Base-by-base conservation (phyloP, 2,329 filamentous ascomycete genomes). In the Magnaporthiopsis poae region DNA sequence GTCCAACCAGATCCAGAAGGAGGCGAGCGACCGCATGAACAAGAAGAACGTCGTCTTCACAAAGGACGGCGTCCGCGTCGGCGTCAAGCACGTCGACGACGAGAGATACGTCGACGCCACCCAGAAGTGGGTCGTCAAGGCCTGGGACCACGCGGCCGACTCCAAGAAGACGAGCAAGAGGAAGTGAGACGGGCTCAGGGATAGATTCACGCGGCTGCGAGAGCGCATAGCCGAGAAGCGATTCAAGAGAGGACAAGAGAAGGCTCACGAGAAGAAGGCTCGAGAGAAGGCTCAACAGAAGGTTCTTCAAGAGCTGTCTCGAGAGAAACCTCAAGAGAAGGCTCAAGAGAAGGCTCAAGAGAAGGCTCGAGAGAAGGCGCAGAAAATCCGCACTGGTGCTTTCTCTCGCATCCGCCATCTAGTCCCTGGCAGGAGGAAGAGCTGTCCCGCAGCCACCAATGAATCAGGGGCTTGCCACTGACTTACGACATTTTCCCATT, bases 81-180 rank as follows among this genome's bases (percentile, higher is more conserved):
- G 87, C 63, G 84, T 93, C 68, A 89, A 88, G 77, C 82, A 91
- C 68, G 77, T 89, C 64, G 82, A 83, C 70, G 83, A 84, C 66
- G 90, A 92, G 78, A 85, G 84, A 63, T 91, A 91, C 74, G 85
- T 90, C 72, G 90, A 92, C 71, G 82, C 81, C 72, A 92, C 90
- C 25, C 90, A 93, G 79, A 86, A 82, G 70, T 86, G 82, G 77
- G 77, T 88, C 65, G 86, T 88, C 67, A 88, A 87, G 77, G 86
- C 86, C 1, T 89, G 86, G 86, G 87, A 88, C 71, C 66, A 69
- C 60, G 64, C 61, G n/a, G 80, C 77, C 33, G 71, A 75, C 65
- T 69, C 73, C 60, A 72, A 73, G 25, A 76, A 75, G 68, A 74
- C 73, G 68, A 73, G 73, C 65, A 35, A 64, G 25, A 61, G 62